phyloP scores from a whole-genome alignment of 768 basidiomycete species.

The Pleurotus citrinopileatus region DNA sequence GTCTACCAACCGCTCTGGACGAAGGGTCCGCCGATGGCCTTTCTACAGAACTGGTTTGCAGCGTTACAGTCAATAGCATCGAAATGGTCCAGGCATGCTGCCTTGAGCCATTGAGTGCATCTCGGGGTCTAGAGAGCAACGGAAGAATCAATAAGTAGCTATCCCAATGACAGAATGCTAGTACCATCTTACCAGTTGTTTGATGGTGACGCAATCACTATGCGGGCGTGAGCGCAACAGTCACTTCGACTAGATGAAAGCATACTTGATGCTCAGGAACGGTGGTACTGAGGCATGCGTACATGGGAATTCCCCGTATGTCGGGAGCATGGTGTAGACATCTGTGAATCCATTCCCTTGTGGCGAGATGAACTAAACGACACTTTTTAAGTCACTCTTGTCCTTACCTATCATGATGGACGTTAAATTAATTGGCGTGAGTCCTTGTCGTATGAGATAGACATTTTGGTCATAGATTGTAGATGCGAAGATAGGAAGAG shows the following conservation, averaged over 20 bases:
- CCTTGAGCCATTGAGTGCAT: constrained; percentile 54
- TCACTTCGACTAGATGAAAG: background rate
- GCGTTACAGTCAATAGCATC: constrained; percentile 66
- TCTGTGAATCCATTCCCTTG: constrained; percentile 66
- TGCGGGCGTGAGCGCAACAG: too few species aligned
- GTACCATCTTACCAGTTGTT: background rate
- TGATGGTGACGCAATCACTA: background rate
- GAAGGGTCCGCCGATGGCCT: constrained; percentile 41
- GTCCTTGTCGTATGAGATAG: constrained; percentile 44
- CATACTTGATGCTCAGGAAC: background rate
- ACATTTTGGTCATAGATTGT: constrained; percentile 74
- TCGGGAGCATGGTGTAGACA: constrained; percentile 37
- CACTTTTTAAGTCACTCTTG: background rate
- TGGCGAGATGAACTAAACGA: background rate
- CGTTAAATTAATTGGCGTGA: constrained; percentile 60
- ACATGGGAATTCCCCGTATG: constrained; percentile 53
- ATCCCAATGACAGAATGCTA: background rate
- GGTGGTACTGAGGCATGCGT: constrained; percentile 29
- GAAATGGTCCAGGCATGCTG: constrained; percentile 57
- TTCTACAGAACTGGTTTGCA: constrained; percentile 60
- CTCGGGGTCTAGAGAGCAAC: constrained; percentile 45
- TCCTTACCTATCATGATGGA: constrained; percentile 64
- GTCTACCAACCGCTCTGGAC: constrained; percentile 33
- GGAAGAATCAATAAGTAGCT: background rate
- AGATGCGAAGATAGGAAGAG: constrained; percentile 72